These are phyloP conservation scores for Sporisorium scitamineum DNA, from an alignment of 1,284 basidiomycete genomes.

Conservation along the genomic window DNA sequence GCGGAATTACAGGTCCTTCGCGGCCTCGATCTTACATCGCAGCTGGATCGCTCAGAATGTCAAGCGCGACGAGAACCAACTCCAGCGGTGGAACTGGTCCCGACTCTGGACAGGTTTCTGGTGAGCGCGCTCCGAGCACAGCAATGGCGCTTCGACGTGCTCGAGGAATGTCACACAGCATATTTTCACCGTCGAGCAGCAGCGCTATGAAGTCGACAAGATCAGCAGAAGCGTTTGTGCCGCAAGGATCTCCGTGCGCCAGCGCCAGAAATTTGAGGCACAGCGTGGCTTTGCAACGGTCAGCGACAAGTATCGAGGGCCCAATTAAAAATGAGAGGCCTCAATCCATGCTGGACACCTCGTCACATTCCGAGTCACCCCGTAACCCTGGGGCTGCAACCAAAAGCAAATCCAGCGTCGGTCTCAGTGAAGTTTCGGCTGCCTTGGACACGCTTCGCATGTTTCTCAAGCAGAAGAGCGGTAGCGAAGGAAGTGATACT, in stretches of 20 bases:
- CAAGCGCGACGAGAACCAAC: constrained; percentile 8
- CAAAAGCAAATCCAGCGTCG: constrained; percentile 7
- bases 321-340: background rate
- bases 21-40: constrained; percentile 26
- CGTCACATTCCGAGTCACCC: background rate
- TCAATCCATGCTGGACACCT: constrained; percentile 23
- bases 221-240: constrained; percentile 20
- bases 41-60: constrained; percentile 24
- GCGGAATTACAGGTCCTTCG: constrained; percentile 13
- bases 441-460: constrained; percentile 28
- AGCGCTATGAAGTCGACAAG: constrained; percentile 24
- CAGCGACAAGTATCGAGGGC: constrained; percentile 12
- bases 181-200: constrained; percentile 1
- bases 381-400: background rate
- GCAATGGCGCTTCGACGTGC: constrained; percentile 29
- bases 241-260: background rate
- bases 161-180: constrained; percentile 25
- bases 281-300: constrained; percentile 10
- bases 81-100: constrained; percentile 5
- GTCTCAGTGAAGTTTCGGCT: constrained; percentile 28
- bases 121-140: constrained; percentile 11
- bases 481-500: background rate
- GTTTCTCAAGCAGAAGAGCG: constrained; percentile 27
- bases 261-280: constrained; percentile 3
- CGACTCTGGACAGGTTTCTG: background rate